Evolutionary conservation across 2,329 filamentous ascomycete genomes (phyloP).

Genomic region (Stemphylium vesicarium): DNA sequence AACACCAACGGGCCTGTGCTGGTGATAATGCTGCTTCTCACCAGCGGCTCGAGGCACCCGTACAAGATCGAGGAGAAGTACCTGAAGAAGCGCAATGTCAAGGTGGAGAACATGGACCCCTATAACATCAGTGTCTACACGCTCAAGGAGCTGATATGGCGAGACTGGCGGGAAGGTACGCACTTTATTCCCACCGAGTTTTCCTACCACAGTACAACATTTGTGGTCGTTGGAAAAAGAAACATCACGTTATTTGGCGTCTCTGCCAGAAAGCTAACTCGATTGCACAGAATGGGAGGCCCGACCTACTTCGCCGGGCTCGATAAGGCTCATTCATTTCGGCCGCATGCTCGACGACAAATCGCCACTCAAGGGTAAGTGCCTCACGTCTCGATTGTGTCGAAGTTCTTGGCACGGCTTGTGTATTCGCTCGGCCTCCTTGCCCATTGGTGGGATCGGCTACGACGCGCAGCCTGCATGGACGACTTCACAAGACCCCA

Average conservation of each 20-base stretch:
- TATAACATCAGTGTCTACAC: constrained; percentile 93
- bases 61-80: constrained; percentile 91
- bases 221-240: too few species aligned
- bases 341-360: constrained; percentile 92
- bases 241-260: background rate
- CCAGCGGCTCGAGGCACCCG: constrained; percentile 81
- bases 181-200: constrained; percentile 2
- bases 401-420: constrained; percentile 28
- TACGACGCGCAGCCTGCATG: constrained; percentile 6
- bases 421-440: constrained; percentile 21
- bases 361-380: constrained; percentile 77
- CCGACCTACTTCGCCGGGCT: constrained; percentile 83
- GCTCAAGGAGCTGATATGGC: constrained; percentile 89
- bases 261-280: constrained; percentile 24
- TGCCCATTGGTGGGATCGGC: constrained; percentile 15
- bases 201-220: too few species aligned
- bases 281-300: constrained; percentile 75
- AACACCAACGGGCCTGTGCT: constrained; percentile 56
- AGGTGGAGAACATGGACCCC: constrained; percentile 77
- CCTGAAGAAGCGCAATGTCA: constrained; percentile 78
- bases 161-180: constrained; percentile 83
- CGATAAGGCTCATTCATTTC: constrained; percentile 90
- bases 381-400: constrained; percentile 33
- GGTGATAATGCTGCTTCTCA: constrained; percentile 82
- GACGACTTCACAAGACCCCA: background rate